Evolutionary conservation across 2,329 filamentous ascomycete genomes (phyloP).

Genomic region (Ceratocystis cubensis): DNA sequence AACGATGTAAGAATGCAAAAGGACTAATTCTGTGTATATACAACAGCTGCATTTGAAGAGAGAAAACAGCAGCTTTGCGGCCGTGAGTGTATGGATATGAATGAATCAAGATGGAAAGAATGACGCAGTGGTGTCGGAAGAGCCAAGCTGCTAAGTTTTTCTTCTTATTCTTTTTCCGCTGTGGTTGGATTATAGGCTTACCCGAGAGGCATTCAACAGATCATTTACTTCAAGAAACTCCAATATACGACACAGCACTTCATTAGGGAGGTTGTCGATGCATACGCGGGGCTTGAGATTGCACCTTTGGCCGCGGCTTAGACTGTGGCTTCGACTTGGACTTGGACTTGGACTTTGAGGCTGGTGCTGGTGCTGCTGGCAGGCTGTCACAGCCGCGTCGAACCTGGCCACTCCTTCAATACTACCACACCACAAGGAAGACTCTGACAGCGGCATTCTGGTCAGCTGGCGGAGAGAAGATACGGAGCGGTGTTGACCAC

Average conservation of each 20-base stretch:
- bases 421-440: not conserved
- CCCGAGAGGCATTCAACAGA: constrained; percentile 43
- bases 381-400: constrained; percentile 1
- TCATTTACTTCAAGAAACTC: constrained; percentile 46
- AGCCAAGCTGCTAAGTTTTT: not conserved
- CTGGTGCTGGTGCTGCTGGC: not conserved
- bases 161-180: no score
- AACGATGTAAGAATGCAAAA: not conserved
- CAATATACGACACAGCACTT: constrained; percentile 44
- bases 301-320: not conserved
- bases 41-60: no score
- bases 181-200: constrained; percentile 28
- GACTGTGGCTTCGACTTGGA: not conserved
- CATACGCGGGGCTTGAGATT: not conserved
- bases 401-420: not conserved
- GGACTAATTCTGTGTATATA: no score
- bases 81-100: no score
- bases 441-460: constrained; percentile 1
- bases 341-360: not conserved
- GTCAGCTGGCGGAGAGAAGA: not conserved
- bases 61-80: no score
- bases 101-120: not conserved
- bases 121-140: not conserved
- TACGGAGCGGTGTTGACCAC: not conserved
- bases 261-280: constrained; percentile 37